Conservation (phyloP, 768 basidiomycete species). For the Leucogyrophana mollusca region DNA sequence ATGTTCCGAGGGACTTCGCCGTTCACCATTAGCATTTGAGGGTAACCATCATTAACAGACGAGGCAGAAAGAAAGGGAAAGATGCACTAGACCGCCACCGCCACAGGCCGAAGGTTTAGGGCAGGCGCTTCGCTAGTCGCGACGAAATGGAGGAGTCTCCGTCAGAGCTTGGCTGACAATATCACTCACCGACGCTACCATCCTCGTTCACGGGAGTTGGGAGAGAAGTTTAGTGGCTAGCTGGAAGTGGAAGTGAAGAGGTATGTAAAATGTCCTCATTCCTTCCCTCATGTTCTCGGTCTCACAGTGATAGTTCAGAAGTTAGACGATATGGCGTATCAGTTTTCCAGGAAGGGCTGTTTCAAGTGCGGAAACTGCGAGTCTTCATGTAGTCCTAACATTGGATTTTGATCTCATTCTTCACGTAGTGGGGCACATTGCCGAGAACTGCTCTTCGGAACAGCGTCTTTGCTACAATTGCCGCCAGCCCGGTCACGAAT, state of each 20-base stretch:
- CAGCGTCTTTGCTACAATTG: constrained; percentile 94
- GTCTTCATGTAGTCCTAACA: constrained; percentile 29
- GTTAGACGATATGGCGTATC: constrained; percentile 67
- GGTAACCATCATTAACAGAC: too few species aligned
- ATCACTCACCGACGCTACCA: constrained; percentile 39
- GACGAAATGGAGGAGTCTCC: constrained; percentile 8
- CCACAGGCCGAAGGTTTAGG: constrained; percentile 20
- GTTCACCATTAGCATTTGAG: too few species aligned
- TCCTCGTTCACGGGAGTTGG: constrained; percentile 65
- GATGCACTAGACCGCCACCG: too few species aligned
- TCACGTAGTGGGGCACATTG: constrained; percentile 81
- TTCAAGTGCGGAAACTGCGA: constrained; percentile 93
- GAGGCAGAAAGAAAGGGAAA: too few species aligned
- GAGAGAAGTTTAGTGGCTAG: constrained; percentile 62
- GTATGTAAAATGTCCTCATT: constrained; percentile 30
- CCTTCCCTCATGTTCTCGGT: constrained; percentile 5
- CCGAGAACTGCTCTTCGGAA: constrained; percentile 87
- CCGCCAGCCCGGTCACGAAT: constrained; percentile 92
- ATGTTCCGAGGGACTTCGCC: too few species aligned
- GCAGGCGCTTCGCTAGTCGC: constrained; percentile 24
- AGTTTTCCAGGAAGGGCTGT: constrained; percentile 84
- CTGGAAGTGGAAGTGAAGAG: constrained; percentile 74
- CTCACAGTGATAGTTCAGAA: constrained; percentile 29
- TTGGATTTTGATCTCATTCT: constrained; percentile 14
- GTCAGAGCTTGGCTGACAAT: constrained; percentile 1